Evolutionary conservation across 208 protist genomes (phyloP).

Genomic region (Trypanosoma melophagium): DNA sequence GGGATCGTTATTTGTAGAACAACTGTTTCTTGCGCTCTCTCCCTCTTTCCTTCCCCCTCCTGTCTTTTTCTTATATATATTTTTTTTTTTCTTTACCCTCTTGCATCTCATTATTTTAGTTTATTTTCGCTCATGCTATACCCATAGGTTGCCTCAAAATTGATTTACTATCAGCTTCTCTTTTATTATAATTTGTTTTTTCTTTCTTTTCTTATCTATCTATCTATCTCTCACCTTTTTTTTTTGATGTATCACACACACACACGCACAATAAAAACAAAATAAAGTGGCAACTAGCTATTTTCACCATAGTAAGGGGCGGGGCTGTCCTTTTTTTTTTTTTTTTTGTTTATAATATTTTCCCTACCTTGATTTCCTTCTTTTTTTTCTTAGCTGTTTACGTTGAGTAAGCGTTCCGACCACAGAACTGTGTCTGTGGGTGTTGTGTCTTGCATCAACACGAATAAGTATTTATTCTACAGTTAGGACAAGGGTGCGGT

Average conservation of each 20-base stretch:
- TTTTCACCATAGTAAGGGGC: background rate
- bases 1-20: too few relatives aligned
- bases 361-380: background rate
- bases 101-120: constrained; percentile 14
- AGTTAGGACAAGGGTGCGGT: too few relatives aligned
- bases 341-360: background rate
- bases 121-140: background rate
- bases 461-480: too few relatives aligned
- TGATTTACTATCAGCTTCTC: constrained; percentile 6
- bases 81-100: constrained; percentile 5
- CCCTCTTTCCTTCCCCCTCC: background rate
- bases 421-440: too few relatives aligned
- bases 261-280: too few relatives aligned
- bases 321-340: constrained; percentile 1
- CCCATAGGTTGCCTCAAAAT: background rate
- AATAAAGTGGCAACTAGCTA: background rate
- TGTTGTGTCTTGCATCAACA: too few relatives aligned
- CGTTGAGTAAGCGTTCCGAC: background rate
- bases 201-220: constrained; percentile 20
- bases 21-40: background rate
- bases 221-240: constrained; percentile 5
- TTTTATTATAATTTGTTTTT: constrained; percentile 11
- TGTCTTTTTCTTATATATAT: background rate
- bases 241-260: background rate
- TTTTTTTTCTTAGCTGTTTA: background rate